Evolutionary conservation across 768 basidiomycete species (phyloP), one percentile per base, ranked within the genome.

Genomic region (Suillus subaureus): DNA sequence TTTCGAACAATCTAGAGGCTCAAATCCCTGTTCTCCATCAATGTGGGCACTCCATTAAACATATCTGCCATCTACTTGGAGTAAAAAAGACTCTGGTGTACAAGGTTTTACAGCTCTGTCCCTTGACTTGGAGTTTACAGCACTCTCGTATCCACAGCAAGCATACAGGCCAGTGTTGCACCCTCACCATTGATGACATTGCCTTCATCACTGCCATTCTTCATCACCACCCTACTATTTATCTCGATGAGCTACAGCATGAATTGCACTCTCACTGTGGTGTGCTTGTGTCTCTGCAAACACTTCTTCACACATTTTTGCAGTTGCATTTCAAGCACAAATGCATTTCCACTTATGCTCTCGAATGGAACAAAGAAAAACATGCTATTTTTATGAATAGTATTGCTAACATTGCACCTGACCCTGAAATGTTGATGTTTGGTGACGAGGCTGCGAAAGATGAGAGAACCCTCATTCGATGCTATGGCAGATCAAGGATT

Each of bases 1-100:
- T 67, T 31, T 64, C 63, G 13, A 21, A 21, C 4, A 63, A 69
- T 49, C 51, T 72, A 60, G 71, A 73, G 42, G 70, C 65, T 42
- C 49, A 61, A 13, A 70, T 74, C 35, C 69, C 70, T 9, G 43
- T 68, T 23, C 65, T 73, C 15, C 63, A 62, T 65, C 26, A 66
- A 15, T 61, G 62, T 12, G 56, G 64, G 33, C 65, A 66, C 61
- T 63, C 28, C n/a, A 57, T 72, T 33, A 62, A 68, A 58, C 64
- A 69, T 21, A 72, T 72, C 21, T 72, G 70, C 49, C 21, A 56
- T 15, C 31, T 31, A 31, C 31, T 31, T 31, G 31, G n/a, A 31
- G 31, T 31, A 31, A 31, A 31, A 31, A 31, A 3, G 31, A 31
- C 31, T 31, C 31, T 31, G n/a, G 31, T 31, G 2, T 31, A 31